Conservation (phyloP, 768 basidiomycete species). For the Lactarius evosmus region DNA sequence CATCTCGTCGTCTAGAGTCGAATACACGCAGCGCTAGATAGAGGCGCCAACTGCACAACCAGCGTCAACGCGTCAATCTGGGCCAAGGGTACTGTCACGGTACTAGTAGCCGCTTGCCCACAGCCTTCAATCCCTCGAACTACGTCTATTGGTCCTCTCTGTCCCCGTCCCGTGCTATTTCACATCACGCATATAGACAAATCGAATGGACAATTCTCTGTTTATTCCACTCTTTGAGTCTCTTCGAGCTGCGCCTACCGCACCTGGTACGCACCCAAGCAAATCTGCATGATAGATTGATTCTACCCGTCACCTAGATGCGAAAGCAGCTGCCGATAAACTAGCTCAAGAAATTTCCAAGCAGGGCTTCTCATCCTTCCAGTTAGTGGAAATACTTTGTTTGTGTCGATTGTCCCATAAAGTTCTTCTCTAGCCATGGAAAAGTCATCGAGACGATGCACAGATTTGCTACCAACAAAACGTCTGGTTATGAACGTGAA, state of each 20-base stretch:
- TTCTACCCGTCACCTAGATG: conserved; percentile 48
- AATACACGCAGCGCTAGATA: not conserved
- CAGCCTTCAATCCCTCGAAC: conserved; percentile 5
- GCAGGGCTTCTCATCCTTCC: conserved; percentile 56
- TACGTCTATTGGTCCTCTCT: conserved; percentile 6
- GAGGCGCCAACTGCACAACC: conserved; percentile 14
- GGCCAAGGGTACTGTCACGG: conserved; percentile 15
- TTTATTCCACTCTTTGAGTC: conserved; percentile 47
- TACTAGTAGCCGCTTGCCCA: conserved; percentile 11
- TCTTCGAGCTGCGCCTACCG: conserved; percentile 39
- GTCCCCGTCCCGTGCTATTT: conserved; percentile 11
- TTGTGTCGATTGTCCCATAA: conserved; percentile 25
- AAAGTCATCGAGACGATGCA: conserved; percentile 63
- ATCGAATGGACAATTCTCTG: conserved; percentile 41
- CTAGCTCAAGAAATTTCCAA: conserved; percentile 70
- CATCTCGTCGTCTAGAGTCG: not conserved
- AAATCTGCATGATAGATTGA: not conserved
- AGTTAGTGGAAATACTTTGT: conserved; percentile 41
- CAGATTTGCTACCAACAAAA: conserved; percentile 73
- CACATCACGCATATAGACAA: conserved; percentile 48
- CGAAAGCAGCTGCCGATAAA: conserved; percentile 78
- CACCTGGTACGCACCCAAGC: conserved; percentile 34
- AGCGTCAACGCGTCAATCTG: conserved; percentile 17
- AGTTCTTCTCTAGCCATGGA: conserved; percentile 47
- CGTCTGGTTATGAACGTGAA: conserved; percentile 86